phyloP scores from a whole-genome alignment of 805 yeast genomes.

The Pichia nanzhaoensis region DNA sequence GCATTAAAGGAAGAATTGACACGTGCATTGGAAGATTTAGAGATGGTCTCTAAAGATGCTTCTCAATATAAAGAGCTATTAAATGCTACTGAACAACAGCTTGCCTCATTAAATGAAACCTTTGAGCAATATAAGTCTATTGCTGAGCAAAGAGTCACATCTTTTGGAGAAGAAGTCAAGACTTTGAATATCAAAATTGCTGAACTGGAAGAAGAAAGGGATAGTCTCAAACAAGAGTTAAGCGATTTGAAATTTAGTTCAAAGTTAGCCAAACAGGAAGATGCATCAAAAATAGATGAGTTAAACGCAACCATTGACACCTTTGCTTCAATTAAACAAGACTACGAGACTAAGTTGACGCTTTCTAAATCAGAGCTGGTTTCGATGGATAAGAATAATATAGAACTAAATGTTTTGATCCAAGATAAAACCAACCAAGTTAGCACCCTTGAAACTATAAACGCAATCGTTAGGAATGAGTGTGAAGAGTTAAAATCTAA shows the following conservation, averaged over 20 bases:
- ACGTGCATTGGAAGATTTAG: constrained; percentile 45
- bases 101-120: constrained; percentile 45
- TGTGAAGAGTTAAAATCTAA: constrained; percentile 18
- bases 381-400: constrained; percentile 19
- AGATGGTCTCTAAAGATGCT: constrained; percentile 48
- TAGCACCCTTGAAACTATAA: constrained; percentile 16
- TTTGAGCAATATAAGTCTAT: constrained; percentile 41
- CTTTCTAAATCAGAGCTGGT: constrained; percentile 29
- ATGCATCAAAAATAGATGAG: constrained; percentile 19
- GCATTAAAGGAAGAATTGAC: constrained; percentile 29
- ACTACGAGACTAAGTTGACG: constrained; percentile 28
- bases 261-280: constrained; percentile 9
- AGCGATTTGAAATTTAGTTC: constrained; percentile 13
- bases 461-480: constrained; percentile 11
- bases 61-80: constrained; percentile 61
- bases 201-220: constrained; percentile 12
- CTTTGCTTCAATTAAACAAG: constrained; percentile 22
- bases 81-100: constrained; percentile 58
- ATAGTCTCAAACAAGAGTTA: constrained; percentile 13
- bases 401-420: constrained; percentile 17
- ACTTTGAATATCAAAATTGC: constrained; percentile 12
- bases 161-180: constrained; percentile 15
- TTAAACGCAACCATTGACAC: constrained; percentile 21
- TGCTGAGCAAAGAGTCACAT: constrained; percentile 4
- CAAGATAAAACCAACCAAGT: constrained; percentile 24